These are phyloP conservation scores for Ustilaginoidea virens DNA, from an alignment of 2,329 filamentous ascomycete species.

Conservation along the genomic window DNA sequence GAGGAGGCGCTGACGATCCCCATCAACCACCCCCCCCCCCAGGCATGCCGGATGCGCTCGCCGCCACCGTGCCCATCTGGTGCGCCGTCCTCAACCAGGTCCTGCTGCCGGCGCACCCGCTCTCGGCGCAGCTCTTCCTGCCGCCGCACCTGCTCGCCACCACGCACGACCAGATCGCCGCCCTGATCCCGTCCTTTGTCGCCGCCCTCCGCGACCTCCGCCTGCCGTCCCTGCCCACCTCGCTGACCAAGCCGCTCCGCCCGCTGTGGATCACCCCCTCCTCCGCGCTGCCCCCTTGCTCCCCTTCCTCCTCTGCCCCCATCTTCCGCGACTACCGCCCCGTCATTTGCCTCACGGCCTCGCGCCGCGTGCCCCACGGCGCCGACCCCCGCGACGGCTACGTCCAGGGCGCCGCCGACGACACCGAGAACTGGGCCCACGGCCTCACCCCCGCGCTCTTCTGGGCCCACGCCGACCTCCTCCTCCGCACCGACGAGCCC, in stretches of 20 bases:
- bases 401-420: constrained; percentile 88
- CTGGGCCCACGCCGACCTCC: constrained; percentile 49
- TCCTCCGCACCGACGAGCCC: constrained; percentile 51
- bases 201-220: constrained; percentile 36
- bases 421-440: constrained; percentile 82
- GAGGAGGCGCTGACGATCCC: neutral
- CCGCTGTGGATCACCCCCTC: constrained; percentile 70
- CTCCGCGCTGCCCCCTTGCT: constrained; percentile 26
- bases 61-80: constrained; percentile 91
- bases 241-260: constrained; percentile 55
- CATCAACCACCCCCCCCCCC: constrained; percentile 1
- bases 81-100: constrained; percentile 69
- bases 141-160: constrained; percentile 56
- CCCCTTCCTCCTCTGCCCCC: constrained; percentile 3
- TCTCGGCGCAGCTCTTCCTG: constrained; percentile 43
- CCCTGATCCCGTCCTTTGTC: constrained; percentile 41
- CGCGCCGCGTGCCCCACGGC: constrained; percentile 50
- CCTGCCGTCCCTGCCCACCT: constrained; percentile 34
- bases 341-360: constrained; percentile 76
- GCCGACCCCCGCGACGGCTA: constrained; percentile 53
- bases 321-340: constrained; percentile 48
- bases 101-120: constrained; percentile 47
- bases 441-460: constrained; percentile 67
- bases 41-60: constrained; percentile 87
- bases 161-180: constrained; percentile 64